Percentiles rank a stretch among this genome's conserved stretches.
phyloP scores from a whole-genome alignment of 2,329 filamentous ascomycete species.

The Simplicillium aogashimaense region DNA sequence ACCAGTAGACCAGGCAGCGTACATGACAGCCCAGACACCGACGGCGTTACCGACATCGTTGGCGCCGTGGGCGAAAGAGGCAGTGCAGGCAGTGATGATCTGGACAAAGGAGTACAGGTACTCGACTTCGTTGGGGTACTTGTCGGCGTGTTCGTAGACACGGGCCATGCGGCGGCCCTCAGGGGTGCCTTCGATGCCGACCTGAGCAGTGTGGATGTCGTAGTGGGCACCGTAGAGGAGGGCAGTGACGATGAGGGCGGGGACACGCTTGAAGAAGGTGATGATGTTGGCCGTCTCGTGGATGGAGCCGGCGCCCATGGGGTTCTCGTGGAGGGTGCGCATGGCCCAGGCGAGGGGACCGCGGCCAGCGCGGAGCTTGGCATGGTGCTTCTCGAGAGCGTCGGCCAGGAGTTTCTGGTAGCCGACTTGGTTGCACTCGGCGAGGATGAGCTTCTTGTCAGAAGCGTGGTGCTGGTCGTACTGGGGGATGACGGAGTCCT shows the following conservation, averaged over 20 bases:
- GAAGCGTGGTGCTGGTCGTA: constrained; percentile 22
- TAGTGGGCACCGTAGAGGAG: constrained; percentile 68
- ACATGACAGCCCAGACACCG: constrained; percentile 61
- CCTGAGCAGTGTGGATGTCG: constrained; percentile 71
- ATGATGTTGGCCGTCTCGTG: constrained; percentile 67
- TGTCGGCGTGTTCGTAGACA: constrained; percentile 53
- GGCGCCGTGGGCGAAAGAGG: constrained; percentile 66
- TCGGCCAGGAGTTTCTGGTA: constrained; percentile 55
- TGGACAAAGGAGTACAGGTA: constrained; percentile 60
- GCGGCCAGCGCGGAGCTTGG: constrained; percentile 48
- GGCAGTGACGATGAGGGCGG: constrained; percentile 54
- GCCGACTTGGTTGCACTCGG: constrained; percentile 36
- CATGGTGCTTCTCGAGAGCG: constrained; percentile 48
- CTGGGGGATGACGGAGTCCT: constrained; percentile 18
- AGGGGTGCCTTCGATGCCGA: constrained; percentile 59
- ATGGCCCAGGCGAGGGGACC: constrained; percentile 78
- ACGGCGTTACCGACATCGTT: constrained; percentile 69
- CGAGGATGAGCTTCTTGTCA: constrained; percentile 32
- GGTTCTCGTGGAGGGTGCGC: constrained; percentile 66
- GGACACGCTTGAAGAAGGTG: constrained; percentile 53
- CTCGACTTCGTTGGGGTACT: constrained; percentile 63
- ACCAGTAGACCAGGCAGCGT: constrained; percentile 56
- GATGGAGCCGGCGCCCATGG: constrained; percentile 59
- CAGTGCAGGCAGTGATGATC: constrained; percentile 58
- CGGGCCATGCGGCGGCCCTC: constrained; percentile 62